phyloP scores from a whole-genome alignment of 495 filamentous ascomycete species.

The Aspergillus campestris region DNA sequence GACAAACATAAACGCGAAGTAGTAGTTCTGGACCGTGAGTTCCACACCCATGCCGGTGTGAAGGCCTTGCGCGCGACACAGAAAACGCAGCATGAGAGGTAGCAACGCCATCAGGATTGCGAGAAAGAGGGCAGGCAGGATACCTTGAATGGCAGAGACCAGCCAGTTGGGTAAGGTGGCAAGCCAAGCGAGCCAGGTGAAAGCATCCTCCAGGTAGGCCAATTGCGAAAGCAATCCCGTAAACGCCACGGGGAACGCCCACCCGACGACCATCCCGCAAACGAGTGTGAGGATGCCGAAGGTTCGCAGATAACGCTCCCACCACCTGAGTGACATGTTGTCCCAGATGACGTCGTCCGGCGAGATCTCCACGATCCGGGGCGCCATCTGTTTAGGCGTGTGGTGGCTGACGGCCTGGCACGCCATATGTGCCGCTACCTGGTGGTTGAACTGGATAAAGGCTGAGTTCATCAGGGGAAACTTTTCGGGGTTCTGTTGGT shows the following conservation, averaged over 20 bases:
- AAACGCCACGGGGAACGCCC: conserved; percentile 87
- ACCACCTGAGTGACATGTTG: conserved; percentile 97
- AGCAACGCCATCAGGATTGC: conserved; percentile 73
- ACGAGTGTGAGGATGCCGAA: conserved; percentile 58
- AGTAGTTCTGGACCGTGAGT: conserved; percentile 81
- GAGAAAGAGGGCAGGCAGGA: conserved; percentile 71
- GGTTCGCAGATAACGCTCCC: conserved; percentile 75
- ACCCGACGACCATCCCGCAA: conserved; percentile 71
- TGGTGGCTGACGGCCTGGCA: conserved; percentile 91
- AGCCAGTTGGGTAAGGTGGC: conserved; percentile 50
- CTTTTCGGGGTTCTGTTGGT: conserved; percentile 77
- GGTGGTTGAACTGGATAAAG: conserved; percentile 97
- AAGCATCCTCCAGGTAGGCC: conserved; percentile 51
- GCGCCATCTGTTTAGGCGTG: conserved; percentile 88
- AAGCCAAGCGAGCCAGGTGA: conserved; percentile 67
- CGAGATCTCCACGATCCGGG: conserved; percentile 84
- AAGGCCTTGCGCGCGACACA: conserved; percentile 67
- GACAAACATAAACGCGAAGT: conserved; percentile 90
- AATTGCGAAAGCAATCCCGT: conserved; percentile 76
- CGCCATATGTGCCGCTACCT: conserved; percentile 96
- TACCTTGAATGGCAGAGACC: conserved; percentile 72
- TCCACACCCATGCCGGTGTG: conserved; percentile 77
- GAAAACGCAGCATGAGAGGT: conserved; percentile 66
- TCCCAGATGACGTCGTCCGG: conserved; percentile 95
- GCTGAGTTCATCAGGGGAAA: conserved; percentile 96